phyloP scores from a whole-genome alignment of 1,284 basidiomycete genomes.

The Fomitopsis palustris region DNA sequence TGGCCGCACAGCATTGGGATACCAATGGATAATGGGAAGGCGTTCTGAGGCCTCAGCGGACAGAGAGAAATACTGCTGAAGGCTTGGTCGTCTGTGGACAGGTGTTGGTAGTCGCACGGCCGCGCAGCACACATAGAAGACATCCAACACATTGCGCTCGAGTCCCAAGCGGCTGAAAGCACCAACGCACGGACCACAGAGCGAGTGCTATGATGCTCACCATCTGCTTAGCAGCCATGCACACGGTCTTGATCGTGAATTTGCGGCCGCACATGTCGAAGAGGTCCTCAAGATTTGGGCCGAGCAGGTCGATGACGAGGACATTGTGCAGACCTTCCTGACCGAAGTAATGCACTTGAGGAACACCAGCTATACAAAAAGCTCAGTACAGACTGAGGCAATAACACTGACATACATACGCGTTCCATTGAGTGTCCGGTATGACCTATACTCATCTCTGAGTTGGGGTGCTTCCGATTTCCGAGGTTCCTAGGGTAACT shows the following conservation, averaged over 20 bases:
- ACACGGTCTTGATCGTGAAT: constrained; percentile 96
- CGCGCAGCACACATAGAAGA: no score
- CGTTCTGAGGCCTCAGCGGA: no score
- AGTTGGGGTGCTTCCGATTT: constrained; percentile 98
- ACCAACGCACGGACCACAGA: background rate
- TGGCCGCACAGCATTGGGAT: background rate
- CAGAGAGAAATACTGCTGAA: no score
- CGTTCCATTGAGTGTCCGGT: constrained; percentile 92
- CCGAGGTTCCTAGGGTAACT: constrained; percentile 77
- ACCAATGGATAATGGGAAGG: no score
- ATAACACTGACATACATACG: constrained; percentile 52
- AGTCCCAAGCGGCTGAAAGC: background rate
- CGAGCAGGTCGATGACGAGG: constrained; percentile 94
- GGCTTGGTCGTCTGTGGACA: no score
- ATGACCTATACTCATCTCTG: constrained; percentile 95
- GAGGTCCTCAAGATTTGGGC: constrained; percentile 94
- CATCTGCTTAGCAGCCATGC: constrained; percentile 99
- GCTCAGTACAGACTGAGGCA: background rate
- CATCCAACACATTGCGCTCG: background rate
- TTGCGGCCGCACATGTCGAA: constrained; percentile 99
- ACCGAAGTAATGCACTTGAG: constrained; percentile 98
- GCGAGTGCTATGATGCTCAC: constrained; percentile 53
- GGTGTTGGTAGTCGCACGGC: no score
- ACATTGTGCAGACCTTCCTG: constrained; percentile 98
- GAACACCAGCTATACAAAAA: constrained; percentile 72